phyloP scores from a whole-genome alignment of 2,329 filamentous ascomycete genomes.

The Phyllosticta citriasiana region DNA sequence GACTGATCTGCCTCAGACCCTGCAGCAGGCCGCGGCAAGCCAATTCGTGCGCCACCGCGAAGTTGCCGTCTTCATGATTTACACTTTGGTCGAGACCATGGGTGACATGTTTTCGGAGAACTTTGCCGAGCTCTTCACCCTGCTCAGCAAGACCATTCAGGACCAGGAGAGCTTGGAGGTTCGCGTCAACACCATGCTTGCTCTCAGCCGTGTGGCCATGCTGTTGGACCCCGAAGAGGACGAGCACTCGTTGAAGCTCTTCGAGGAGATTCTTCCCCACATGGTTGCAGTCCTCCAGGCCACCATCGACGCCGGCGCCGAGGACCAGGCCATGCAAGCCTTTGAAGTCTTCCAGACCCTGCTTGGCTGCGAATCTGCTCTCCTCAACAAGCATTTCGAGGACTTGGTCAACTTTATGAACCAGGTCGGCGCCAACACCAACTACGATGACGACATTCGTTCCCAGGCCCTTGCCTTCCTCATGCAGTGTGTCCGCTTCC shows the following conservation, averaged over 20 bases:
- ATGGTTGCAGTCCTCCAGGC: slow-evolving; percentile 88
- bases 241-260: slow-evolving; percentile 56
- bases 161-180: slow-evolving; percentile 88
- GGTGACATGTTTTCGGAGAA: slow-evolving; percentile 77
- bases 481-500: slow-evolving; percentile 82
- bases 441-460: slow-evolving; percentile 73
- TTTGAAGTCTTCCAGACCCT: slow-evolving; percentile 98
- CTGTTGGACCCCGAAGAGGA: slow-evolving; percentile 84
- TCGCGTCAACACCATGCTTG: slow-evolving; percentile 86
- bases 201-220: slow-evolving; percentile 78
- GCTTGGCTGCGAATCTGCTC: slow-evolving; percentile 75
- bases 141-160: slow-evolving; percentile 80
- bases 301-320: slow-evolving; percentile 67
- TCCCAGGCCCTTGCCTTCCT: slow-evolving; percentile 89
- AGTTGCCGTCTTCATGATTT: slow-evolving; percentile 87
- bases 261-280: slow-evolving; percentile 71
- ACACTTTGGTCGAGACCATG: slow-evolving; percentile 79
- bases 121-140: slow-evolving; percentile 64
- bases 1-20: slow-evolving; percentile 66
- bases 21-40: slow-evolving; percentile 71
- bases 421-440: slow-evolving; percentile 65
- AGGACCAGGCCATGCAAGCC: slow-evolving; percentile 78
- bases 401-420: slow-evolving; percentile 93
- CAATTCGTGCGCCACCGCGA: slow-evolving; percentile 70
- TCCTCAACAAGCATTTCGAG: slow-evolving; percentile 76